phyloP scores from a whole-genome alignment of 495 filamentous ascomycete species.

The Annulohypoxylon maeteangense region DNA sequence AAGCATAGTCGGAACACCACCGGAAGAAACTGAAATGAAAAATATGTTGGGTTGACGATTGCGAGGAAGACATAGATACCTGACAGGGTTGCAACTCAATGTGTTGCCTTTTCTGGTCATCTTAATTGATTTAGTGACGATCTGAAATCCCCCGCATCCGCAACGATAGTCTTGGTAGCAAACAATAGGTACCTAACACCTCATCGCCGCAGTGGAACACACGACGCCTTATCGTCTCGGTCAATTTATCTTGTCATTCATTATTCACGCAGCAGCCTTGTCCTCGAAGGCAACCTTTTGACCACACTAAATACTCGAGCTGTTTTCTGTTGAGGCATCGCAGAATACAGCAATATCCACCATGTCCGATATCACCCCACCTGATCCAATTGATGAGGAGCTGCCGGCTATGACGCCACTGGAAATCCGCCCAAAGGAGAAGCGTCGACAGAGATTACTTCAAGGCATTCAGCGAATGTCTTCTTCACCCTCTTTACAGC shows the following conservation, averaged over 20 bases:
- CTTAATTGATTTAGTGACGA: conserved; percentile 30
- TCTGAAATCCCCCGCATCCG: conserved; percentile 26
- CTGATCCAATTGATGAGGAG: conserved; percentile 37
- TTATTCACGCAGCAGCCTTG: conserved; percentile 1
- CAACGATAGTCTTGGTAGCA: conserved; percentile 24
- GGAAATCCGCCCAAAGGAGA: conserved; percentile 70
- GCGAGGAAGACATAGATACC: conserved; percentile 10
- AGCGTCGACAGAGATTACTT: conserved; percentile 77
- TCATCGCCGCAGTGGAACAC: not conserved
- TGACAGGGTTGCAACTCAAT: conserved; percentile 16
- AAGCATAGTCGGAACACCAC: not conserved
- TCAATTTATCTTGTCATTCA: conserved; percentile 22
- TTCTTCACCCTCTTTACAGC: conserved; percentile 80
- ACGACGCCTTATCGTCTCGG: not conserved
- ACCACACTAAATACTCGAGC: not conserved
- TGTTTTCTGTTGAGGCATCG: conserved; percentile 8
- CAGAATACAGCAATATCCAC: not conserved
- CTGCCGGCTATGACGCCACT: conserved; percentile 37
- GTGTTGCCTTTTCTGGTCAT: conserved; percentile 29
- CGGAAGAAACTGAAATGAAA: conserved; percentile 2
- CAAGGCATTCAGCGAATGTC: conserved; percentile 88
- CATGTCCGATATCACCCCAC: conserved; percentile 31
- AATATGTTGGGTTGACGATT: conserved; percentile 20
- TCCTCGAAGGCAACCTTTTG: not conserved
- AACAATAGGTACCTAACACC: conserved; percentile 18